Evolutionary conservation across 192 early-diverging fungal genomes (phyloP), one percentile per base, ranked within the genome.

Genomic region (Coemansia sp.): DNA sequence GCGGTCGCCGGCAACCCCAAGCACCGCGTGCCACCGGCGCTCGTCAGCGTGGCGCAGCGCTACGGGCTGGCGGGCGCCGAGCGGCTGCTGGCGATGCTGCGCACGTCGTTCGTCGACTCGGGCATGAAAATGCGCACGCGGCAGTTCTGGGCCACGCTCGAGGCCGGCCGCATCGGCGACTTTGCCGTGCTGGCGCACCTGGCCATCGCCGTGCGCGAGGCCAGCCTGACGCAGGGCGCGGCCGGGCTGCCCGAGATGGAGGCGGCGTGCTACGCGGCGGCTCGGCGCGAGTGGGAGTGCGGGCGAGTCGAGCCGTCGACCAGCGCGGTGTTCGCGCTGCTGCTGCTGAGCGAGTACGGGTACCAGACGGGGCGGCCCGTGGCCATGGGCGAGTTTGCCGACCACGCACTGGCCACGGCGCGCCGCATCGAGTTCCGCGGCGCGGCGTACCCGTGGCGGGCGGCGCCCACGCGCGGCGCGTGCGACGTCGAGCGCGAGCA

Each of bases 401-500:
- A 57, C 16, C 47, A 71, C 10, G 80, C 80, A 0, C 10, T 68
- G 33, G 58, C 52, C 11, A 58, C 75, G 0, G 75, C 67, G 22
- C 63, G 61, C 12, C 61, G 58, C 20, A 71, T 82, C 1, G 47
- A 1, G 3, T 65, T 82, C 49, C 67, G 80, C 38, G 68, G 66
- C 20, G 20, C 40, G 4, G 11, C 13, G 34, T 82, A 40, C 34
- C 80, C 80, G 46, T 82, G 80, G 80, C 55, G 69, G 4, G 3
- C 31, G 15, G 55, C 12, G 15, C 53, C 24, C 0, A 0, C 13
- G 3, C 55, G 18, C 33, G 49, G 61, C 15, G 71, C 75, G 3
- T 82, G 80, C 69, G 80, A 82, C 50, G 47, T 77, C 0, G 80
- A 74, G 69, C 71, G 72, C 62, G 80, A 82, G 58, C 72, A 82